Base-by-base conservation (phyloP, 352 stramenopile genomes). In the Globisporangium mamillatum region DNA sequence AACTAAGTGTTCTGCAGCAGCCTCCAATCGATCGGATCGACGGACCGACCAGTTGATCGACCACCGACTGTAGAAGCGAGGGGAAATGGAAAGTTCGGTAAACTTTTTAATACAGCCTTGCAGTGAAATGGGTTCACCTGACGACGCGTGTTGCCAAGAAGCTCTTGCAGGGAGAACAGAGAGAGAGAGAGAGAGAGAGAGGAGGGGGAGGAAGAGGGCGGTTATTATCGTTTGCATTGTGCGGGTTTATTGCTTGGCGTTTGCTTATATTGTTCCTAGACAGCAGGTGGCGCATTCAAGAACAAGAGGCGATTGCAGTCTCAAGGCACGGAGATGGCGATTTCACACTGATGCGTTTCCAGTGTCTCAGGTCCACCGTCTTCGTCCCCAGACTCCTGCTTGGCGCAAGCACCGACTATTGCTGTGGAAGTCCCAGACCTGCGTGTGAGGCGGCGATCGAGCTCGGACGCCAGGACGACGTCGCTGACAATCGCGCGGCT, bases 61-160 rank as follows among this genome's bases (percentile, higher is more conserved):
- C 20, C 60, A 73, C 65, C 65, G 77, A 79, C 65, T 81, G 77
- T 82, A 86, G 75, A 84, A 63, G 77, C 67, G 61, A 76, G 69
- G 64, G 57, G 66, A 60, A 63, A 65, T 67, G 53, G 72, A 78
- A 82, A 84, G 72, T 77, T 77, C 72, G 69, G 54, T 82, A 81
- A 82, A 77, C 73, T 80, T 89, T 87, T 75, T 82, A 91, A 92
- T 92, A 90, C 80, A 91, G 76, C 76, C 74, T 85, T 84, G 80
- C 78, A 77, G 78, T 86, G 79, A 86, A 81, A 81, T 82, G 84
- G 84, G 84, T 90, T 91, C 84, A 84, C 81, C 76, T 80, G 68
- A 78, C 77, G 71, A 61, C 60, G 24, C n/a, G 27, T 52, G 24
- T 65, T 66, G 53, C 60, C 60, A 34, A 55, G 18, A 41, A 50